phyloP scores from a whole-genome alignment of 1,284 basidiomycete genomes.

The Naganishia cerealis region DNA sequence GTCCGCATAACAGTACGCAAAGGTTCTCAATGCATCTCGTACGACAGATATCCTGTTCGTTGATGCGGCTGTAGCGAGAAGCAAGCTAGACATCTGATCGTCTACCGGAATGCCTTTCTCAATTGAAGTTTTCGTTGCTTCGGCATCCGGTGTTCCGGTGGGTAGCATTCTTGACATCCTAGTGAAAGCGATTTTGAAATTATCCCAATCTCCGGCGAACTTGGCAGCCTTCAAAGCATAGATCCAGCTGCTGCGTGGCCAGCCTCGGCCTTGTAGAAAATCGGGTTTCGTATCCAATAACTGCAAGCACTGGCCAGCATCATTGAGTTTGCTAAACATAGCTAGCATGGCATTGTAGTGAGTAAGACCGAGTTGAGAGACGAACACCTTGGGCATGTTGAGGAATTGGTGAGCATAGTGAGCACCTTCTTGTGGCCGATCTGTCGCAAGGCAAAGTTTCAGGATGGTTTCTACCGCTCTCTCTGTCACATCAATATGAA shows the following conservation, averaged over 20 bases:
- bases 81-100: constrained; percentile 35
- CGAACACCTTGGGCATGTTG: constrained; percentile 10
- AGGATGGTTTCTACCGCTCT: constrained; percentile 40
- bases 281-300: constrained; percentile 41
- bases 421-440: constrained; percentile 37
- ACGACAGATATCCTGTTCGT: constrained; percentile 31
- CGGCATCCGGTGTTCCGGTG: constrained; percentile 24
- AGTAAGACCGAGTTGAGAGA: constrained; percentile 32
- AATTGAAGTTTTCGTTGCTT: constrained; percentile 33
- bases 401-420: constrained; percentile 42
- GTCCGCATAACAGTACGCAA: constrained; percentile 7
- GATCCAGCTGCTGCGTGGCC: constrained; percentile 40
- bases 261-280: constrained; percentile 35
- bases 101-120: constrained; percentile 26
- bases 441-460: constrained; percentile 33
- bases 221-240: constrained; percentile 40
- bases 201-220: constrained; percentile 44
- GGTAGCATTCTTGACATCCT: constrained; percentile 42
- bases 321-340: constrained; percentile 33
- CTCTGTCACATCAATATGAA: constrained; percentile 35
- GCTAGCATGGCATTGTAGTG: constrained; percentile 40
- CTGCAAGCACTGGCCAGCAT: constrained; percentile 33
- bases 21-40: constrained; percentile 23
- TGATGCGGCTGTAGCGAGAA: constrained; percentile 41
- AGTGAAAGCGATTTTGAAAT: constrained; percentile 40